phyloP scores from a whole-genome alignment of 2,329 filamentous ascomycete species.

The Scedosporium boydii region DNA sequence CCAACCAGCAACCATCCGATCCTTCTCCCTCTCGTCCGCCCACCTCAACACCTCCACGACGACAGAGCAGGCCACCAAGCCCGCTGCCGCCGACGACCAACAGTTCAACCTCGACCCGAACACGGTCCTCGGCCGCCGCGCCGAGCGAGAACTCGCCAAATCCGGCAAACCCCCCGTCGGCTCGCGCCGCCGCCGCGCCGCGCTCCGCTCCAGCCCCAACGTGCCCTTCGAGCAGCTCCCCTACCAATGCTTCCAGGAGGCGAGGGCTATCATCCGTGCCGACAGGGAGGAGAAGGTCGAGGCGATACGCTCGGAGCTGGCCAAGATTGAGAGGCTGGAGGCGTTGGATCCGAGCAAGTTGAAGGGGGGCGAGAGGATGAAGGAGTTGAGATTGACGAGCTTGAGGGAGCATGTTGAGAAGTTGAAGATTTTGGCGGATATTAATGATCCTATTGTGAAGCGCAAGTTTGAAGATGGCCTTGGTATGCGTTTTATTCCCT shows the following conservation, averaged over 20 bases:
- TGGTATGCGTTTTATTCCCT: slow-evolving; percentile 43
- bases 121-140: slow-evolving; percentile 52
- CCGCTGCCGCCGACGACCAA: slow-evolving; percentile 17
- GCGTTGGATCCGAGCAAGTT: slow-evolving; percentile 45
- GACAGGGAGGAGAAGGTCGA: slow-evolving; percentile 76
- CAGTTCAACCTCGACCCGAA: slow-evolving; percentile 51
- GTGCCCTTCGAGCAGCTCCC: slow-evolving; percentile 89
- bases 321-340: slow-evolving; percentile 59
- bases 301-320: slow-evolving; percentile 57
- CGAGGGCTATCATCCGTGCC: slow-evolving; percentile 67
- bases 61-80: slow-evolving; percentile 7
- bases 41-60: not conserved
- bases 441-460: slow-evolving; percentile 92
- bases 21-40: slow-evolving; percentile 23
- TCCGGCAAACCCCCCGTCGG: slow-evolving; percentile 65
- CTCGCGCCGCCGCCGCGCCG: slow-evolving; percentile 72
- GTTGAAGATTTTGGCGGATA: slow-evolving; percentile 82
- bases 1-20: slow-evolving; percentile 20
- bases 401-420: slow-evolving; percentile 65
- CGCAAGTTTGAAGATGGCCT: slow-evolving; percentile 85
- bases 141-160: slow-evolving; percentile 60
- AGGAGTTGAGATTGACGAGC: slow-evolving; percentile 57
- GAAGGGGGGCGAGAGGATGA: slow-evolving; percentile 52
- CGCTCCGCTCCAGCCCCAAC: slow-evolving; percentile 52
- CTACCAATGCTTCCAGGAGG: slow-evolving; percentile 97